A percentile compares a stretch with the other conserved stretches of the same genome.
Evolutionary conservation across 129 eudicot species (phyloP).

Genomic region (Escallonia rubra): DNA sequence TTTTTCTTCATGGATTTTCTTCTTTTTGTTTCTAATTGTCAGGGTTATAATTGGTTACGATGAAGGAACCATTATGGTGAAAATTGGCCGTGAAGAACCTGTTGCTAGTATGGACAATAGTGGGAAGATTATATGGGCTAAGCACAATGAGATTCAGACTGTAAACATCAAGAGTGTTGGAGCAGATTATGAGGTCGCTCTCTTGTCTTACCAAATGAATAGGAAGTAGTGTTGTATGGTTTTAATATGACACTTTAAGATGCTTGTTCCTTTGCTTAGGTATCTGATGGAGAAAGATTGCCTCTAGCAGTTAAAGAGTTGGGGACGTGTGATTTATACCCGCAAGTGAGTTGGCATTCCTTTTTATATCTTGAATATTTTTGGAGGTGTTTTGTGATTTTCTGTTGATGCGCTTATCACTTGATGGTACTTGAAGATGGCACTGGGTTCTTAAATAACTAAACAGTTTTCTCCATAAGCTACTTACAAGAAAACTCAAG

Average conservation of each 20-base stretch:
- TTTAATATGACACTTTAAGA: slow-evolving; percentile 5
- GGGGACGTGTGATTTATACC: slow-evolving; percentile 94
- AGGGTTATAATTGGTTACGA: slow-evolving; percentile 96
- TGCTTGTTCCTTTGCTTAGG: slow-evolving; percentile 30
- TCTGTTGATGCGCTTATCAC: too few species aligned
- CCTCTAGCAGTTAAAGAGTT: slow-evolving; percentile 93
- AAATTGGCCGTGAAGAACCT: slow-evolving; percentile 92
- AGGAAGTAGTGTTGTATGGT: slow-evolving; percentile 1
- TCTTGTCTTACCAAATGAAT: slow-evolving; percentile 8
- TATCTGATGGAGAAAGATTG: slow-evolving; percentile 95
- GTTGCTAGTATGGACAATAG: slow-evolving; percentile 95
- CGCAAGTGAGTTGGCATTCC: slow-evolving; percentile 57
- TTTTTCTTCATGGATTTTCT: not conserved
- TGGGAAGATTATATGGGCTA: slow-evolving; percentile 96
- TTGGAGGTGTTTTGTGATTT: not conserved
- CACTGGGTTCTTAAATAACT: too few species aligned
- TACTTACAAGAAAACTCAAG: too few species aligned
- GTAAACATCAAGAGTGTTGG: slow-evolving; percentile 86
- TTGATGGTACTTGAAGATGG: too few species aligned
- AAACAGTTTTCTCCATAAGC: too few species aligned
- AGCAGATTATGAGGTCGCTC: slow-evolving; percentile 74
- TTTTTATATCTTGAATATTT: not conserved
- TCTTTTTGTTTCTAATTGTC: slow-evolving; percentile 10
- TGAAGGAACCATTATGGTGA: slow-evolving; percentile 95
- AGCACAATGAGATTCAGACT: slow-evolving; percentile 92